Base-by-base conservation (phyloP, 164 flowering plant genomes). In the Houttuynia cordata region DNA sequence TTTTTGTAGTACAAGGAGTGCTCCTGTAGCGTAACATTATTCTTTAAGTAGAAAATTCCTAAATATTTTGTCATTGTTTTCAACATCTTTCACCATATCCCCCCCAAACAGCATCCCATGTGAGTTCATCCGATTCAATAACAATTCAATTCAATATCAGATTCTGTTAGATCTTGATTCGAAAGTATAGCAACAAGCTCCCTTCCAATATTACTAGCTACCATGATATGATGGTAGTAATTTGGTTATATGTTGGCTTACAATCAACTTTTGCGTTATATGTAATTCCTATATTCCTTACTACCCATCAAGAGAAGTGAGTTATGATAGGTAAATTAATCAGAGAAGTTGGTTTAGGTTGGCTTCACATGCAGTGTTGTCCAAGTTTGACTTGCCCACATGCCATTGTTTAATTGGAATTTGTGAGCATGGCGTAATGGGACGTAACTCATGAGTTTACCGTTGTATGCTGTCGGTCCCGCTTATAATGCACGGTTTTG, bases 1-100 rank as follows among this genome's bases (percentile, higher is more conserved):
- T 67, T 61, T n/a, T 56, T 67, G 65, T 67, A 61, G 65, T 61
- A 30, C 24, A 30, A 24, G 61, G 37, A 23, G 56, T 24, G 64
- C 25, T 40, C 34, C 39, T 56, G 22, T 22, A 24, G 17, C 51
- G 22, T 42, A n/a, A n/a, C n/a, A 24, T 17, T 42, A 42, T 39
- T 42, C 10, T 59, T 20, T n/a, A 30, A 59, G 25, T 20, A 41
- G 15, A n/a, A 57, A 57, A 5, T 21, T 12, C 37, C 9, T 12
- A 56, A n/a, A 57, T 17, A 30, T 9, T n/a, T 19, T 19, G 10
- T 20, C 45, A 10, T 57, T 57, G 41, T 34, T 30, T 37, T 57
- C 41, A 57, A 17, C 34, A 23, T 54, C 15, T 54, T 3, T 54
- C 6, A 23, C 17, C 30, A 54, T 24, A 23, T 54, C 57, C 6